phyloP scores from a whole-genome alignment of 1,284 basidiomycete species.

The Anthracocystis walkeri region DNA sequence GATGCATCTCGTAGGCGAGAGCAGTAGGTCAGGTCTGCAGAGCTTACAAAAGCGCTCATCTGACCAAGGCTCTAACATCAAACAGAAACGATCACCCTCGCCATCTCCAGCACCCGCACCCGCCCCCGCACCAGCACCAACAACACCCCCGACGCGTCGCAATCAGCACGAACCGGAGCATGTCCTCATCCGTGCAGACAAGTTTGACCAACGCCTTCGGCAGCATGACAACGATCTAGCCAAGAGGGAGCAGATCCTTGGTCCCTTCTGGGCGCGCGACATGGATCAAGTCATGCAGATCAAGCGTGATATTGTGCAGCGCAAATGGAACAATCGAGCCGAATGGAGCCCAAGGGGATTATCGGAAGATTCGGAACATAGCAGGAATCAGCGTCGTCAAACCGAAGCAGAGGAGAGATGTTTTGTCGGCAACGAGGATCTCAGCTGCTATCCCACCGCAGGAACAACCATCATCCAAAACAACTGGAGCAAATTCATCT shows the following conservation, averaged over 20 bases:
- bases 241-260: conserved; percentile 37
- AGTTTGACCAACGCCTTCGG: conserved; percentile 21
- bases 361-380: not conserved
- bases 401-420: conserved; percentile 51
- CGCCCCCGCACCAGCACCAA: conserved; percentile 35
- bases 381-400: conserved; percentile 41
- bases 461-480: conserved; percentile 50
- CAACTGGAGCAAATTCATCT: conserved; percentile 59
- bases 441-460: conserved; percentile 61
- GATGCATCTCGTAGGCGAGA: conserved; percentile 44
- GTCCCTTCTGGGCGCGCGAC: conserved; percentile 51
- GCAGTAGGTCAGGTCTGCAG: conserved; percentile 36
- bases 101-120: conserved; percentile 36
- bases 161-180: conserved; percentile 40
- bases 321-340: not conserved
- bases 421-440: conserved; percentile 58
- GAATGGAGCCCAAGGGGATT: conserved; percentile 6
- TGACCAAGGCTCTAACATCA: not conserved
- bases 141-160: conserved; percentile 36
- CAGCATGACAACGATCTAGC: conserved; percentile 10
- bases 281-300: conserved; percentile 36
- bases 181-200: conserved; percentile 17
- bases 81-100: conserved; percentile 16
- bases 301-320: conserved; percentile 30
- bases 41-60: conserved; percentile 11